Evolutionary conservation across 1,139 yeast species (phyloP), one percentile per base, ranked within the genome.

Genomic region (Pneumocystis carinii): DNA sequence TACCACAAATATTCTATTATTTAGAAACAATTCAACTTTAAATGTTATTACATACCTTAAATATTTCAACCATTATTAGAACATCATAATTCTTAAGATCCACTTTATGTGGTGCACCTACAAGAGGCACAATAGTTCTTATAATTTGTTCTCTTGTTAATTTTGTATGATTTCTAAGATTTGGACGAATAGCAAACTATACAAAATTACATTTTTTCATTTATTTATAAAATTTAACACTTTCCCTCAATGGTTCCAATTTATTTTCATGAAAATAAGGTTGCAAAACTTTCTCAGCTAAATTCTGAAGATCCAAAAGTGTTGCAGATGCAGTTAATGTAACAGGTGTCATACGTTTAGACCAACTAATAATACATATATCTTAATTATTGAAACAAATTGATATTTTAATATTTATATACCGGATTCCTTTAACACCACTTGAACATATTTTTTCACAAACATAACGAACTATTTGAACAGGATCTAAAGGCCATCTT

Each of bases 281-380:
- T 37, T 75, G 78, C 66, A 87, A 73, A 5, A 88, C 85, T 64
- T 76, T 75, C 59, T 76, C 75, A 15, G 87, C 81, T 62, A 87
- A 72, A 68, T 82, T 80, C 62, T 74, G 76, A 58, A 90, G 75
- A 68, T 88, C 95, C 19, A 83, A 86, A 66, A 82, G 73, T 1
- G 85, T 81, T 0, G 96, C 88, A 62, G 86, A 81, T 60, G 86
- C 87, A 0, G 97, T 87, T 66, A 75, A 76, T 5, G 87, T 83
- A 10, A 94, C 81, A 0, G 98, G 97, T 0, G 92, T 82, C 64
- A 92, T 73, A 69, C 89, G 82, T 71, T 87, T 95, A 1, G 94
- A 48, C 55, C 55, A 48, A 8, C 55, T 42, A 69, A 36, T 65
- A 68, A 10, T 65, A 68, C 15, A 62, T 56, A 1, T 71, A 6